These are phyloP conservation scores for Pleurotus tuoliensis DNA, from an alignment of 768 basidiomycete genomes.

Conservation along the genomic window DNA sequence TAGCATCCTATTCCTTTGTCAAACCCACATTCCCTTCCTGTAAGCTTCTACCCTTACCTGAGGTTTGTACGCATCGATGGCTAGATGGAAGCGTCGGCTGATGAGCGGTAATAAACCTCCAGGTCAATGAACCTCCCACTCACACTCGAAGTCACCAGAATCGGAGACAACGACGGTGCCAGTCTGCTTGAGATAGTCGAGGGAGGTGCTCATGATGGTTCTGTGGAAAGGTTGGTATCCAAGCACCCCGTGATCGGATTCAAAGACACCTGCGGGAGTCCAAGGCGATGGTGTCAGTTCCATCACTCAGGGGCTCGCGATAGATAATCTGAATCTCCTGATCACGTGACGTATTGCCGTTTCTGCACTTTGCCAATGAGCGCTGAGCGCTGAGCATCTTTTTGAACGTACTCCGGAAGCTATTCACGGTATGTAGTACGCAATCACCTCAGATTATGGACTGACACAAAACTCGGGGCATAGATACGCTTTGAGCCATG, in stretches of 20 bases:
- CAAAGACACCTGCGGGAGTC: no score
- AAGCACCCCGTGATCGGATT: no score
- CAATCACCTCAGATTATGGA: no score
- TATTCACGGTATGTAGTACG: no score
- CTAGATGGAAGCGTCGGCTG: slow-evolving; percentile 35
- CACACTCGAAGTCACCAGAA: slow-evolving; percentile 92
- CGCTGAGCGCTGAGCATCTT: no score
- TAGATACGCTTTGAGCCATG: slow-evolving; percentile 35
- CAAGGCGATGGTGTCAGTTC: no score
- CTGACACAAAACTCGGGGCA: no score
- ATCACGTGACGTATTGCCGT: no score
- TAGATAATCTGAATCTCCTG: no score
- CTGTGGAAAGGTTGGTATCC: not conserved
- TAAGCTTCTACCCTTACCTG: slow-evolving; percentile 42
- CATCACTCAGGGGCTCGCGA: no score
- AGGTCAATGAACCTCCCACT: slow-evolving; percentile 20
- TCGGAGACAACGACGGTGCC: slow-evolving; percentile 97
- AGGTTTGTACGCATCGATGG: slow-evolving; percentile 95
- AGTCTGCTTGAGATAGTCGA: slow-evolving; percentile 82
- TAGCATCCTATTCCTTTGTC: slow-evolving; percentile 69
- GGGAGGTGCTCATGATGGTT: slow-evolving; percentile 71
- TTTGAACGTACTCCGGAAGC: no score
- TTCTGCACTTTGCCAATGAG: no score
- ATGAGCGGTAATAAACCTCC: slow-evolving; percentile 15
- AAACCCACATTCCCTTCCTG: not conserved